Conservation (phyloP, 208 protist genomes). For the Tritrichomonas foetus region DNA sequence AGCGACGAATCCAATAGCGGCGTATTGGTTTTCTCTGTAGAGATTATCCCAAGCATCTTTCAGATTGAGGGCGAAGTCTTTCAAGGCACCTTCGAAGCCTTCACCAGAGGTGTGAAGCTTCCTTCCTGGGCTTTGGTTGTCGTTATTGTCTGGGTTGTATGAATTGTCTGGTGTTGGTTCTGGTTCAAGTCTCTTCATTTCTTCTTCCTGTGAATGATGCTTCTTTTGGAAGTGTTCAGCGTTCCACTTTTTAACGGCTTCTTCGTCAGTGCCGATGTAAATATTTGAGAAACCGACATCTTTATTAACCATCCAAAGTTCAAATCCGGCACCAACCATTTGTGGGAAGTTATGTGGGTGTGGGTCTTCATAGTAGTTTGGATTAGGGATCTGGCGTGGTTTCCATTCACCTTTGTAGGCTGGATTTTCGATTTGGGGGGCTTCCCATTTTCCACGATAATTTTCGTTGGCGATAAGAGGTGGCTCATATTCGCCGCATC, state of each 20-base stretch:
- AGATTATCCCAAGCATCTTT: not conserved
- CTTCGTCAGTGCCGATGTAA: not conserved
- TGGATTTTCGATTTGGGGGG: conserved; percentile 54
- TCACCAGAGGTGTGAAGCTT: not conserved
- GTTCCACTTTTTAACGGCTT: conserved; percentile 4
- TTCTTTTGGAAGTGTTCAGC: not conserved
- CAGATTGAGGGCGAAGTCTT: not conserved
- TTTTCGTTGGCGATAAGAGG: conserved; percentile 54
- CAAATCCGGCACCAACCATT: not conserved
- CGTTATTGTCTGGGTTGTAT: not conserved
- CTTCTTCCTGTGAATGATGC: not conserved
- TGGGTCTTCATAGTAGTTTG: conserved; percentile 49
- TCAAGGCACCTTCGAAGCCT: not conserved
- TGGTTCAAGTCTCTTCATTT: not conserved
- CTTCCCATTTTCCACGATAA: conserved; percentile 56
- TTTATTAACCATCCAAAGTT: conserved; percentile 42
- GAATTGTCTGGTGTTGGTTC: not conserved
- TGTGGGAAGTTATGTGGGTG: not conserved
- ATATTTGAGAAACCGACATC: not conserved
- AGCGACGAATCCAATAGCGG: not conserved
- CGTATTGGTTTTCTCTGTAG: not conserved
- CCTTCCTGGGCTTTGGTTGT: not conserved
- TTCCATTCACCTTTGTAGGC: conserved; percentile 58
- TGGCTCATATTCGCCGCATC: conserved; percentile 43
- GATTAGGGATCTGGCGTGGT: conserved; percentile 54